These are phyloP conservation scores for Euphorbia neoarborescens DNA, from an alignment of 441 rosid genomes.

Conservation along the genomic window DNA sequence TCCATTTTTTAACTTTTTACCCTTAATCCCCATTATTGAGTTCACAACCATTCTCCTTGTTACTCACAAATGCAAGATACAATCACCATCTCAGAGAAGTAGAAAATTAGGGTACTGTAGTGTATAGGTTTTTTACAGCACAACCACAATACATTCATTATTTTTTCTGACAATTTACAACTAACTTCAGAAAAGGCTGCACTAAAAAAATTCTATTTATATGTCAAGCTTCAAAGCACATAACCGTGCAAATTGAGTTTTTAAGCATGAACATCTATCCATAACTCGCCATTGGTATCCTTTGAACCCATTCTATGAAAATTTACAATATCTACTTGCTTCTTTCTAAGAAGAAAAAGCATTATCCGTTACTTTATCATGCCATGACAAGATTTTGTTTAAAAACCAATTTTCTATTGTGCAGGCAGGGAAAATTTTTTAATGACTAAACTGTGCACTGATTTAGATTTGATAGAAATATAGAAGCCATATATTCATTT, in stretches of 20 bases:
- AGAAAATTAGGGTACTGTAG: background rate
- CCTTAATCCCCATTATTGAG: background rate
- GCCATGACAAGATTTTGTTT: background rate
- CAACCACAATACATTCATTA: background rate
- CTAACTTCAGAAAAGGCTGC: background rate
- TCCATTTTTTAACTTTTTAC: background rate
- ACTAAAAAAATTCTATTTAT: background rate
- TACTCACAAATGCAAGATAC: background rate
- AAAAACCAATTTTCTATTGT: background rate
- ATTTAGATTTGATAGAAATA: background rate
- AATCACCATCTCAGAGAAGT: background rate
- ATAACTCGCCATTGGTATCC: background rate
- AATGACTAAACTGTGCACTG: background rate
- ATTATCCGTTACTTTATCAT: background rate
- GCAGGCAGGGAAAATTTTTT: background rate
- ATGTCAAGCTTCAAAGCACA: background rate
- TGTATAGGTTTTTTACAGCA: background rate
- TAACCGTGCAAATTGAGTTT: background rate
- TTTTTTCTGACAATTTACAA: background rate
- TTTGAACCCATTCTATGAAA: background rate
- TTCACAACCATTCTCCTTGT: background rate
- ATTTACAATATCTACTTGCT: background rate
- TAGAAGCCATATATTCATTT: constrained; percentile 1
- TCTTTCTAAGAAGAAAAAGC: background rate
- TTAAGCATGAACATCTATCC: background rate